These are phyloP conservation scores for Podospora anserina DNA, from an alignment of 495 filamentous ascomycete species.

Conservation along the genomic window DNA sequence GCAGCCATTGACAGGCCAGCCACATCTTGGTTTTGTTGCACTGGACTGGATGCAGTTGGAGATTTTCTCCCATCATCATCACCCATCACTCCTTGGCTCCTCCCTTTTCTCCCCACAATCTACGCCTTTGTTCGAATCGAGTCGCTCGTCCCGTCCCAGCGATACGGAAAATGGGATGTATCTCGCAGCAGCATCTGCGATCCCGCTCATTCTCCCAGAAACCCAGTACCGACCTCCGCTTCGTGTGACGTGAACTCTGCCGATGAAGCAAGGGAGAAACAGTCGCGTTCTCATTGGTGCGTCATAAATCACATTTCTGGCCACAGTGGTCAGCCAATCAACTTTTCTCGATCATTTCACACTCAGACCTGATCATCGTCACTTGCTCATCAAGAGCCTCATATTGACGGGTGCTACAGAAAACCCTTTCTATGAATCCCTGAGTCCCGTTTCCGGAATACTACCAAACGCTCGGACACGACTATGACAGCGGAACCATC, in stretches of 20 bases:
- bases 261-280: neutral
- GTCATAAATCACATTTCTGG: neutral
- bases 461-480: neutral
- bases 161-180: neutral
- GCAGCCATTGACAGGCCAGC: too few relatives aligned
- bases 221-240: neutral
- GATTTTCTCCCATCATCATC: too few relatives aligned
- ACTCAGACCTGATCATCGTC: too few relatives aligned
- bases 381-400: neutral
- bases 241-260: neutral
- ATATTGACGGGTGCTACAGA: neutral
- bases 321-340: neutral
- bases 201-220: neutral
- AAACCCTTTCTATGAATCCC: neutral
- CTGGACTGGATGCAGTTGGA: too few relatives aligned
- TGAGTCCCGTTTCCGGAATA: neutral
- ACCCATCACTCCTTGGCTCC: too few relatives aligned
- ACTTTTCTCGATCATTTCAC: neutral
- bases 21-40: too few relatives aligned
- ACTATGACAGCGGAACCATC: neutral
- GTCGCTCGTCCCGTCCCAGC: neutral
- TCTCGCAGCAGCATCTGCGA: neutral
- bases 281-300: too few relatives aligned
- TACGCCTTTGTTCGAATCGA: neutral
- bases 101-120: neutral